Evolutionary conservation across 2,329 filamentous ascomycete genomes (phyloP), one percentile per base, ranked within the genome.

Genomic region (Helminthosporium solani): DNA sequence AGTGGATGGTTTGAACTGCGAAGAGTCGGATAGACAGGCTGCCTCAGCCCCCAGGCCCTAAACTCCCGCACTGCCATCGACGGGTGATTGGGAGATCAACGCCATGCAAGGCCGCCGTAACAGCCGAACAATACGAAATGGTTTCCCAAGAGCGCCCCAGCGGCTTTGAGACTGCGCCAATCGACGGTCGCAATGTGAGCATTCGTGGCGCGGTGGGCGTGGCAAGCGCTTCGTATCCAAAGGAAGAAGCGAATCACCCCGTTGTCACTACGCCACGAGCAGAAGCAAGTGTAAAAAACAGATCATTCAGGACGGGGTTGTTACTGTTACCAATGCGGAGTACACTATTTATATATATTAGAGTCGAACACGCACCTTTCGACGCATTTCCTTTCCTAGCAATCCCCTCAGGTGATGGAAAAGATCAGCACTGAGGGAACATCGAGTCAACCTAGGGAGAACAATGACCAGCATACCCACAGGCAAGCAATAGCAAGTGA

Each of bases 161-260:
- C 7, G 31, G 6, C 20, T 16, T 11, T 12, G 39, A 16, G 23
- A 40, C 12, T 20, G 33, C 31, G 19, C 40, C 40, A 42, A 42
- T 42, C 20, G 15, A 28, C 28, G 40, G 15, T 14, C 12, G n/a
- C n/a, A 5, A 36, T 9, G 30, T 2, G 8, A 15, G 38, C 18
- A 31, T 14, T 40, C 19, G 38, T 40, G 38, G 38, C 38, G 40
- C 31, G 11, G 14, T n/a, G 40, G 39, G 40, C 40, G 31, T 41
- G 38, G 33, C 40, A 16, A 42, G 16, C 30, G 39, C 37, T 33
- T 42, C 39, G 33, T 36, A 36, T 31, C 19, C 16, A 9, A 36
- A 36, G 28, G n/a, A 3, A 12, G 14, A n/a, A 31, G 28, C 28
- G 28, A 31, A 31, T 31, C 28, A 12, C 28, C n/a, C n/a, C n/a